These are phyloP conservation scores for Eucalyptus curtisii DNA, from an alignment of 345 rosid species.

Conservation along the genomic window DNA sequence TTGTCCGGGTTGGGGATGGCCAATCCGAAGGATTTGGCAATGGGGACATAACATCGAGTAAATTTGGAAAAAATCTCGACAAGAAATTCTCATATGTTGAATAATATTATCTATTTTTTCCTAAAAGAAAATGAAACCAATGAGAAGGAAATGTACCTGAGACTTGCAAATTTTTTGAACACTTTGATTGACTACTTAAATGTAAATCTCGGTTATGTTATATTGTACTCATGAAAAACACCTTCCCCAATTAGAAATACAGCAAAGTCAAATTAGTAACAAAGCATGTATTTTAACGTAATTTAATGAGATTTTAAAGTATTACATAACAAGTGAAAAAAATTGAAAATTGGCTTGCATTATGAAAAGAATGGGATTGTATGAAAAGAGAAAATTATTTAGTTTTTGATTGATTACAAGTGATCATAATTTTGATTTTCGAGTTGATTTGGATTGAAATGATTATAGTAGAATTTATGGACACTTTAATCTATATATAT, in stretches of 20 bases:
- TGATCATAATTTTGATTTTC: neutral
- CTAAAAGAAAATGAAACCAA: neutral
- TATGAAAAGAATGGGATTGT: neutral
- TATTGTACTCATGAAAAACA: neutral
- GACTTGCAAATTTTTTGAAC: neutral
- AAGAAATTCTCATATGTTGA: neutral
- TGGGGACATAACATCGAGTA: neutral
- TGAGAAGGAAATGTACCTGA: neutral
- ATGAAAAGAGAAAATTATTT: neutral
- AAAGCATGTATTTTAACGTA: neutral
- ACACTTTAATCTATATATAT: neutral
- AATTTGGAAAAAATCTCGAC: neutral
- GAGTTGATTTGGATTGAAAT: neutral
- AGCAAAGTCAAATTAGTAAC: neutral
- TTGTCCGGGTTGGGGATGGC: neutral
- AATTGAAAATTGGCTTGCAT: neutral
- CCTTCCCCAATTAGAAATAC: neutral
- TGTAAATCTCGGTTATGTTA: neutral
- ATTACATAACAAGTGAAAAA: neutral
- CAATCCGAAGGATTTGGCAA: neutral
- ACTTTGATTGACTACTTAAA: neutral
- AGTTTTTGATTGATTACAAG: neutral
- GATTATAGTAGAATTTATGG: accelerated
- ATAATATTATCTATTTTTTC: too few species aligned
- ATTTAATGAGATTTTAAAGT: neutral